Evolutionary conservation across 495 filamentous ascomycete genomes (phyloP), one percentile per base, ranked within the genome.

Genomic region (Endocarpon pusillum): DNA sequence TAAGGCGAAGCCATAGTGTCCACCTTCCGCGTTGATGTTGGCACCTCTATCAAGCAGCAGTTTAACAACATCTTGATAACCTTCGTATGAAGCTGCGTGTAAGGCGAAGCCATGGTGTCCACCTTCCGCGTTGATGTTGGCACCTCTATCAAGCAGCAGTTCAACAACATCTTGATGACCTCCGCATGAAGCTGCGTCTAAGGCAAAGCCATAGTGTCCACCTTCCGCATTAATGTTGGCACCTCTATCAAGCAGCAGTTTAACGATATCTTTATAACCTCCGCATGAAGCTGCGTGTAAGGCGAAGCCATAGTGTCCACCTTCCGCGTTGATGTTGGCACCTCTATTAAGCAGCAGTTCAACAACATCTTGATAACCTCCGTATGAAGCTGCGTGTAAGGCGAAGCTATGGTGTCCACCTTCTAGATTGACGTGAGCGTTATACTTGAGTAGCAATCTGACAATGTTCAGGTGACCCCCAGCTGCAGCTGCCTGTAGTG

Each of bases 391-490:
- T n/a, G 51, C 39, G 42, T 64, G 59, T 4, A 66, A 41, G 3
- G 48, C 49, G 7, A 33, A 45, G 2, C 54, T 49, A 19, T 52
- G 49, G 1, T 38, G 19, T 3, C 29, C 30, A 34, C 58, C 53
- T 32, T 43, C 42, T 2, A 46, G 42, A 32, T 64, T 51, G 27
- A 52, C 38, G 30, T 63, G 45, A 2, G 61, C 59, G 1, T 52
- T 56, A 36, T 51, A 52, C 10, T 54, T 37, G 4, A 66, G 37
- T 4, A 61, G 39, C 14, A 53, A 15, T 21, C 31, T 20, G 16
- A 50, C 31, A 26, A 53, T 22, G 2, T 35, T 9, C 2, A 15
- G 3, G 14, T 42, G n/a, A n/a, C n/a, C n/a, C n/a, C n/a, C n/a
- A n/a, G n/a, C n/a, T n/a, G n/a, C n/a, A n/a, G n/a, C n/a, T n/a